Conservation (phyloP, 2,329 filamentous ascomycete species). For the Xylariales sp. region DNA sequence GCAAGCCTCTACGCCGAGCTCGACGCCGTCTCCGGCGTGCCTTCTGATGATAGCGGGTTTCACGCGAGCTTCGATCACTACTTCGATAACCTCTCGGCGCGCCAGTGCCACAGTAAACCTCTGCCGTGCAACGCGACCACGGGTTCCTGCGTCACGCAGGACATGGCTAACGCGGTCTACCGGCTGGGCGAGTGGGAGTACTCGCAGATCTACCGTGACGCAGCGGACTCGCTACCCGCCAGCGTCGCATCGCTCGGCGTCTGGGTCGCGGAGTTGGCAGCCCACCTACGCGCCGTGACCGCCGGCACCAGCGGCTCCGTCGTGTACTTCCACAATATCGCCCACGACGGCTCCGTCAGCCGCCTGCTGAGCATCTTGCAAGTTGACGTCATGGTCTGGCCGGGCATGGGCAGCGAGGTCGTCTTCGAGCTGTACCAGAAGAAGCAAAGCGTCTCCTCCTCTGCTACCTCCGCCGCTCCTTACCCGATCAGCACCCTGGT, state of each 20-base stretch:
- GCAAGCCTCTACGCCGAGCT: conserved; percentile 52
- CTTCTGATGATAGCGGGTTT: conserved; percentile 52
- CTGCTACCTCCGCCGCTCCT: too few relatives aligned
- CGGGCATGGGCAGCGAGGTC: conserved; percentile 76
- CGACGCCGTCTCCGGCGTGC: conserved; percentile 65
- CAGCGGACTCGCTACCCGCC: conserved; percentile 55
- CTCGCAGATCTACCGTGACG: conserved; percentile 70
- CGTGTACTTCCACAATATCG: conserved; percentile 71
- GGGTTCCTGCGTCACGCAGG: conserved; percentile 54
- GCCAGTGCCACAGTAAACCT: conserved; percentile 70
- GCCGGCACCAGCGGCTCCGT: conserved; percentile 28
- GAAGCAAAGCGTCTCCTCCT: conserved; percentile 15
- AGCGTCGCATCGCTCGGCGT: conserved; percentile 63
- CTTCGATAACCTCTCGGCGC: conserved; percentile 76
- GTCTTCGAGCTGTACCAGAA: conserved; percentile 68
- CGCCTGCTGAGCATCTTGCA: conserved; percentile 67
- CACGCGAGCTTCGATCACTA: conserved; percentile 76
- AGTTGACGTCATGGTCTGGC: conserved; percentile 75
- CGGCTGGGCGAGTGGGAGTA: conserved; percentile 79
- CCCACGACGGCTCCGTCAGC: conserved; percentile 72
- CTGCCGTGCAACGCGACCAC: conserved; percentile 60
- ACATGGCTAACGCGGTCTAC: conserved; percentile 65
- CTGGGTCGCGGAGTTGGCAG: conserved; percentile 67
- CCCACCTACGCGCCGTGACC: conserved; percentile 55
- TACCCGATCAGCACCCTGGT: too few relatives aligned